Conservation (phyloP, 2,329 filamentous ascomycete species). For the Stachybotrys elegans region DNA sequence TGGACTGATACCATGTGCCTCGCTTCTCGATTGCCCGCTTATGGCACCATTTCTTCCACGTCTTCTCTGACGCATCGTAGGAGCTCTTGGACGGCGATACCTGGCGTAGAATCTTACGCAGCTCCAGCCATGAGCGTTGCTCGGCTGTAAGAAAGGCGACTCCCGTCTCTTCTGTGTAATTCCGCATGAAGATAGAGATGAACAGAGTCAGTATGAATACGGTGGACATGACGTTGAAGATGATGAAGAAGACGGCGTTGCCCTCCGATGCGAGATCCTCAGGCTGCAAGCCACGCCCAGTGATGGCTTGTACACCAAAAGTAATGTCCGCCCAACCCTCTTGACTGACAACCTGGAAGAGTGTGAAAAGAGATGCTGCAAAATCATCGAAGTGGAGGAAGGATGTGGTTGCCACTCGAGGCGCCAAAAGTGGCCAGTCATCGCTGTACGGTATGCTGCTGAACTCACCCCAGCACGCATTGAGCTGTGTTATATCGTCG, state of each 20-base stretch:
- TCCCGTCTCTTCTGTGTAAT: conserved; percentile 97
- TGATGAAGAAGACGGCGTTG: conserved; percentile 90
- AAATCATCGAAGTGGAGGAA: conserved; percentile 95
- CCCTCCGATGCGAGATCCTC: conserved; percentile 63
- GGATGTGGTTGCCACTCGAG: conserved; percentile 73
- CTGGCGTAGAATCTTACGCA: conserved; percentile 85
- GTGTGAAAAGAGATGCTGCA: conserved; percentile 85
- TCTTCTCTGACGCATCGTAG: conserved; percentile 68
- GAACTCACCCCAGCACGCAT: conserved; percentile 82
- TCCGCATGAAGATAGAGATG: conserved; percentile 99
- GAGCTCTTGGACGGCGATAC: conserved; percentile 93
- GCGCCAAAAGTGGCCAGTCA: conserved; percentile 76
- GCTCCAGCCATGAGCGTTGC: conserved; percentile 92
- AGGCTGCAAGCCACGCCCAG: conserved; percentile 70
- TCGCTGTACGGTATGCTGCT: conserved; percentile 65
- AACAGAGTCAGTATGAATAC: conserved; percentile 97
- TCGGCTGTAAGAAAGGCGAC: conserved; percentile 94
- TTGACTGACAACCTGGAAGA: conserved; percentile 98
- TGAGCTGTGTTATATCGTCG: conserved; percentile 52
- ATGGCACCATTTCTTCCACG: conserved; percentile 92
- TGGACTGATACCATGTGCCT: conserved; percentile 80
- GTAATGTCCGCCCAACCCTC: conserved; percentile 98
- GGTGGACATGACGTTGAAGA: conserved; percentile 93
- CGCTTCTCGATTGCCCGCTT: conserved; percentile 90
- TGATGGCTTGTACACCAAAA: conserved; percentile 77